Conservation (phyloP, 441 rosid genomes). For the Metrosideros polymorpha region DNA sequence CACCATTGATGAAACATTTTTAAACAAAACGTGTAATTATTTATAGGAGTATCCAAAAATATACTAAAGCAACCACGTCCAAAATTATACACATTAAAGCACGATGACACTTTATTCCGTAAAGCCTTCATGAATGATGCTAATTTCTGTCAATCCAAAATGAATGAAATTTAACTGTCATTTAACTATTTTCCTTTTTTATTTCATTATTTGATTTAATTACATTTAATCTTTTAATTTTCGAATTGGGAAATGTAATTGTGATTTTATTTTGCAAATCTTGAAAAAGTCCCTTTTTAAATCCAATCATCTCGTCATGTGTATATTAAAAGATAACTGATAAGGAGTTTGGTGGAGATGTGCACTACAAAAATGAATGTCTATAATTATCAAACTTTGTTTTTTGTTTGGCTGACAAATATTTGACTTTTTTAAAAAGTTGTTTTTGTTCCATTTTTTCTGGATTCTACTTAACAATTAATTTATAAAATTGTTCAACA, state of each 20-base stretch:
- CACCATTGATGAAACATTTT: neutral
- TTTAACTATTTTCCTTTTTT: neutral
- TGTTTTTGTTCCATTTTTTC: neutral
- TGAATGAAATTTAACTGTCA: fast-evolving
- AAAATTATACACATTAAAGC: neutral
- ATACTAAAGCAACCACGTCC: neutral
- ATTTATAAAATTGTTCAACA: neutral
- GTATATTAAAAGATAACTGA: too few species aligned
- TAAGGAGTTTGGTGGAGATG: neutral
- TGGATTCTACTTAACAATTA: neutral
- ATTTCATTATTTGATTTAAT: neutral
- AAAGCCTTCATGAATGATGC: neutral
- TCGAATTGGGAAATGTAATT: neutral
- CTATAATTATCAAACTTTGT: neutral
- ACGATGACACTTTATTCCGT: neutral
- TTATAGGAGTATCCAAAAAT: neutral
- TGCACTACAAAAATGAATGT: neutral
- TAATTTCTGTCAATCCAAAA: neutral
- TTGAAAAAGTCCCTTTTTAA: neutral
- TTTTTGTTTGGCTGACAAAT: neutral
- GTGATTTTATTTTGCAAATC: neutral
- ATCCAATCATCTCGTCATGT: neutral
- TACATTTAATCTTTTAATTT: neutral
- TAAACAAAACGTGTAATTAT: neutral
- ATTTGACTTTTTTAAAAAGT: neutral